Percentiles rank a stretch among this genome's conserved stretches.
Evolutionary conservation across 768 basidiomycete species (phyloP).

Genomic region (Sistotremastrum suecicum): DNA sequence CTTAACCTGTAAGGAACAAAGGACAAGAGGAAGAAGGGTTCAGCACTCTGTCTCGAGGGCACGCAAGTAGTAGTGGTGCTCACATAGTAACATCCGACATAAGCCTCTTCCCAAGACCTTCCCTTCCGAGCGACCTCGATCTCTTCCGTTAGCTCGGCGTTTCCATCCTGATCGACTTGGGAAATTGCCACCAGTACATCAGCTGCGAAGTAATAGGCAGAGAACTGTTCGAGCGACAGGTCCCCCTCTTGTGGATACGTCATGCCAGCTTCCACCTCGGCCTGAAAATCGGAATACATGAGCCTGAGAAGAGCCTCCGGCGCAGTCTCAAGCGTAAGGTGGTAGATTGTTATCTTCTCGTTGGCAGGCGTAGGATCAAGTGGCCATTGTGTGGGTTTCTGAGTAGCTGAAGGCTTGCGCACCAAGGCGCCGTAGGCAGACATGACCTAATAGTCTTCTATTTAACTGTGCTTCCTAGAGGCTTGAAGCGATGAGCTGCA

Average conservation of each 20-base stretch:
- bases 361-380: conserved; percentile 28
- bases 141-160: conserved; percentile 8
- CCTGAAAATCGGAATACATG: conserved; percentile 49
- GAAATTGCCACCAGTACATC: conserved; percentile 61
- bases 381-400: conserved; percentile 26
- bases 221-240: conserved; percentile 37
- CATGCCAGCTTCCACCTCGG: conserved; percentile 57
- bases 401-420: conserved; percentile 12
- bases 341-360: conserved; percentile 28
- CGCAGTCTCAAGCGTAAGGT: conserved; percentile 32
- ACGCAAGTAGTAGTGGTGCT: conserved; percentile 13
- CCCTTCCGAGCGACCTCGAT: conserved; percentile 33
- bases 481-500: no score
- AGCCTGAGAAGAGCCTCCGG: conserved; percentile 34
- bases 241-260: conserved; percentile 76
- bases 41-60: not conserved
- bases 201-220: conserved; percentile 61
- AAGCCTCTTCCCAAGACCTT: conserved; percentile 49
- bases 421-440: conserved; percentile 61
- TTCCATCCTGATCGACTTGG: conserved; percentile 12
- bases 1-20: conserved; percentile 37
- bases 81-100: conserved; percentile 74
- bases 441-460: conserved; percentile 21
- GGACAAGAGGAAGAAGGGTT: conserved; percentile 2
- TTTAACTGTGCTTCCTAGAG: no score